These are phyloP conservation scores for Puccinia horiana DNA, from an alignment of 1,284 basidiomycete genomes.

Conservation along the genomic window DNA sequence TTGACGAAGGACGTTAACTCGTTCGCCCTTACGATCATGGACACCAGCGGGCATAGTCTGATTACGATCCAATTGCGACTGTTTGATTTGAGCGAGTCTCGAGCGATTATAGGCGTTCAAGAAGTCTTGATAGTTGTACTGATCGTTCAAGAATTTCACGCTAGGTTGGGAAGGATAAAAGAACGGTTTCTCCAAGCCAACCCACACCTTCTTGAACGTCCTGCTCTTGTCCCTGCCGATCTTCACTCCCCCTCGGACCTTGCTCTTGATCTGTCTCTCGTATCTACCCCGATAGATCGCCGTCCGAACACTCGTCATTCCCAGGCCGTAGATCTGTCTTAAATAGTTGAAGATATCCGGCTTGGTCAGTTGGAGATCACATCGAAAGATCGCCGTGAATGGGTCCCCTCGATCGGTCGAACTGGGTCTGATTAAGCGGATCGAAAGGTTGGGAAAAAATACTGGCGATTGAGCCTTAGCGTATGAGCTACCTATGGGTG, in stretches of 20 bases:
- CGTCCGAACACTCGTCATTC: constrained; percentile 54
- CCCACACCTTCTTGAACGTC: constrained; percentile 45
- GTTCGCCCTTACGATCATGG: constrained; percentile 21
- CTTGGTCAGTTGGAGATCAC: constrained; percentile 55
- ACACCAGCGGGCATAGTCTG: constrained; percentile 14
- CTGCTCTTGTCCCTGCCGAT: constrained; percentile 5
- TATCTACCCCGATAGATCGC: constrained; percentile 55
- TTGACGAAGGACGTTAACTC: constrained; percentile 15
- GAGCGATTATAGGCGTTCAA: constrained; percentile 23
- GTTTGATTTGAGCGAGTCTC: neutral
- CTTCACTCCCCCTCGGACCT: neutral
- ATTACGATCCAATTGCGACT: constrained; percentile 2
- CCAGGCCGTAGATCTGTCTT: constrained; percentile 55
- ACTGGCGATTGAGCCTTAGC: constrained; percentile 44
- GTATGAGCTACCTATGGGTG: constrained; percentile 21
- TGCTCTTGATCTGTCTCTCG: constrained; percentile 52
- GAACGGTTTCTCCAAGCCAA: constrained; percentile 32
- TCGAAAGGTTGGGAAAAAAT: constrained; percentile 55
- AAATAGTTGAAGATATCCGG: constrained; percentile 57
- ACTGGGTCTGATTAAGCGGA: constrained; percentile 55
- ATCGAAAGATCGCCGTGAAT: constrained; percentile 57
- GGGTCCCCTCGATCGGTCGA: constrained; percentile 54
- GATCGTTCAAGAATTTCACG: constrained; percentile 10
- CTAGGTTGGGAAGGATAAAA: constrained; percentile 8
- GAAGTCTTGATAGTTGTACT: constrained; percentile 32